A percentile compares a stretch with the other conserved stretches of the same genome.
phyloP scores from a whole-genome alignment of 1,139 yeast genomes.

The Geotrichum bryndzae region DNA sequence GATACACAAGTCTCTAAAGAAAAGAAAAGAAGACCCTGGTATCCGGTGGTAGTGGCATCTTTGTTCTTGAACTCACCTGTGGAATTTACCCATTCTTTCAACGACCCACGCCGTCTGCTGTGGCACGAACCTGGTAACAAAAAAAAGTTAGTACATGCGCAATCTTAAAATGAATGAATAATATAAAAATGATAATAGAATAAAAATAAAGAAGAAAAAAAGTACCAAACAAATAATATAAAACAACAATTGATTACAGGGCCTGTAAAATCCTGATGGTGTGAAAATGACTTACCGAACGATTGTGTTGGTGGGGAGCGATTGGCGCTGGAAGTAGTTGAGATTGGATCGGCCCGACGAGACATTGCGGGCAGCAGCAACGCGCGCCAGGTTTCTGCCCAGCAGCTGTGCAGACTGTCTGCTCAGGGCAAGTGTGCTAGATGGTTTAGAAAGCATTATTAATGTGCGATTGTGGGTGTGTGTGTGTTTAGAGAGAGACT shows the following conservation, averaged over 20 bases:
- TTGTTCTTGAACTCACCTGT: conserved; percentile 34
- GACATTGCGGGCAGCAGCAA: not conserved
- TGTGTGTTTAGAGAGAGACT: not conserved
- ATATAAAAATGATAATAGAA: not conserved
- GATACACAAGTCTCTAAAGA: not conserved
- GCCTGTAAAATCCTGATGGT: not conserved
- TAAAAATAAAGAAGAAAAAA: not conserved
- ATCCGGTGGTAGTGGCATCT: not conserved
- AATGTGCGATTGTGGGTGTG: not conserved
- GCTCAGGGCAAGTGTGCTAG: not conserved
- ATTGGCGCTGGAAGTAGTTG: conserved; percentile 61
- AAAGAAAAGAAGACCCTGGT: not conserved
- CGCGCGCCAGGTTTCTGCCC: not conserved
- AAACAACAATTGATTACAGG: not conserved
- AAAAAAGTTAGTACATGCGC: not conserved
- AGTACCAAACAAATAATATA: too few species aligned
- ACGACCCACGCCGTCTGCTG: conserved; percentile 91
- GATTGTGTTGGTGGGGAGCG: conserved; percentile 67
- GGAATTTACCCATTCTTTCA: conserved; percentile 85
- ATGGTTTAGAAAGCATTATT: not conserved
- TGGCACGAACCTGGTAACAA: conserved; percentile 53
- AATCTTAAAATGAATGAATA: not conserved
- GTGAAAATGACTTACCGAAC: conserved; percentile 35
- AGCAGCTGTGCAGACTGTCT: not conserved
- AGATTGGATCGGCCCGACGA: conserved; percentile 24